These are phyloP conservation scores for Diaporthe capsici DNA, from an alignment of 2,329 filamentous ascomycete genomes.

Conservation along the genomic window DNA sequence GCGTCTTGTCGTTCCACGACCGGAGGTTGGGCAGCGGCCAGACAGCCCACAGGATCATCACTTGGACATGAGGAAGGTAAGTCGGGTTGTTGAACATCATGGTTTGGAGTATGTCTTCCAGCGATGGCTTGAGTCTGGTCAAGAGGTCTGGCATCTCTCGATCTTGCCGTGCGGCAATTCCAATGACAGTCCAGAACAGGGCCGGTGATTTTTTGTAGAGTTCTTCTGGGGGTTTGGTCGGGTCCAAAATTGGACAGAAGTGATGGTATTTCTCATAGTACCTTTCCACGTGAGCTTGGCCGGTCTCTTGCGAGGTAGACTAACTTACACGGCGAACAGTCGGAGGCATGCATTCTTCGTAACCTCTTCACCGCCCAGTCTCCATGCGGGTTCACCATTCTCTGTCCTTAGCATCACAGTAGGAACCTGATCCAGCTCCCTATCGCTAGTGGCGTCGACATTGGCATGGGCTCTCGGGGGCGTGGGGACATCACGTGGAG, in stretches of 20 bases:
- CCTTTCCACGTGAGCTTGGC: background rate
- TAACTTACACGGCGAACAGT: background rate
- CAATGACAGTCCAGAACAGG: background rate
- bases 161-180: background rate
- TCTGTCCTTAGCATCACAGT: background rate
- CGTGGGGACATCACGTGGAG: background rate
- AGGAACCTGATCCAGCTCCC: background rate
- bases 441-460: background rate
- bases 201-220: background rate
- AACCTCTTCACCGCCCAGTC: background rate
- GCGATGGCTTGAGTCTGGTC: background rate
- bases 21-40: constrained; percentile 4
- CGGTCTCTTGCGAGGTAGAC: background rate
- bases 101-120: background rate
- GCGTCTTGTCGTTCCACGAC: background rate
- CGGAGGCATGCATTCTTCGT: background rate
- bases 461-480: background rate
- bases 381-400: background rate
- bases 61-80: background rate
- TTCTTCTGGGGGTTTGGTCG: background rate
- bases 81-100: background rate
- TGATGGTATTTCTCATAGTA: background rate
- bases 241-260: background rate
- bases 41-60: background rate
- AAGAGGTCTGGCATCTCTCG: background rate